A percentile compares a stretch with the other conserved stretches of the same genome.
phyloP scores from a whole-genome alignment of 495 filamentous ascomycete species.

The Penicillium coprophilum region DNA sequence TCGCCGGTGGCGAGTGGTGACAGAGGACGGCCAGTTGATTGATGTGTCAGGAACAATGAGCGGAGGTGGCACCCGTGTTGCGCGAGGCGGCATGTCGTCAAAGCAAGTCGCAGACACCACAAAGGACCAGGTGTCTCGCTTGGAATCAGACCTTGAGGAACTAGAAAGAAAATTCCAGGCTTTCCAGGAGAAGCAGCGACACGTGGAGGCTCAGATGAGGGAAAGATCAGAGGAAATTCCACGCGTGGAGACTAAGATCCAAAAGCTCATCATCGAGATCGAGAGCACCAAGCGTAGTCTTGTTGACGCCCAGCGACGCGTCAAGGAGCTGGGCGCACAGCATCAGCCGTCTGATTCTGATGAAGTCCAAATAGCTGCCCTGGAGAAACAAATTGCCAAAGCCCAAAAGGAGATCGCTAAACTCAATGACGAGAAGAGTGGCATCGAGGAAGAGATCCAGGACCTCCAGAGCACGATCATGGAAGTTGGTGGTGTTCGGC shows the following conservation, averaged over 20 bases:
- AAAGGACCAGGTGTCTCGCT: conserved; percentile 81
- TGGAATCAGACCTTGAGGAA: conserved; percentile 82
- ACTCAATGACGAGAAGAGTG: conserved; percentile 75
- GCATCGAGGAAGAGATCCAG: conserved; percentile 89
- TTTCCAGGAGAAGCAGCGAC: conserved; percentile 76
- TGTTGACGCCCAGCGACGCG: conserved; percentile 75
- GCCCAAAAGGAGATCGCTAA: conserved; percentile 75
- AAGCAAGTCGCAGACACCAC: conserved; percentile 82
- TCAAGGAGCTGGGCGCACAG: conserved; percentile 76
- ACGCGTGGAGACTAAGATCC: conserved; percentile 80
- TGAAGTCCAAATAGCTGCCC: conserved; percentile 60
- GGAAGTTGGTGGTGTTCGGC: conserved; percentile 91
- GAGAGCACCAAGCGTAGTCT: conserved; percentile 84
- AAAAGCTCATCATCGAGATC: conserved; percentile 87
- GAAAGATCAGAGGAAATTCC: conserved; percentile 81
- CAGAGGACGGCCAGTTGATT: conserved; percentile 90
- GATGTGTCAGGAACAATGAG: conserved; percentile 98
- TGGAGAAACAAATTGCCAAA: conserved; percentile 70
- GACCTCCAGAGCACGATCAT: conserved; percentile 92
- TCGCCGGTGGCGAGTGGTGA: conserved; percentile 91
- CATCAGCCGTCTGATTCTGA: conserved; percentile 79
- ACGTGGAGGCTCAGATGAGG: conserved; percentile 69
- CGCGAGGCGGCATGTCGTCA: conserved; percentile 90
- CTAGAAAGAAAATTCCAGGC: conserved; percentile 76
- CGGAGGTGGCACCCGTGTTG: conserved; percentile 85